These are phyloP conservation scores for Tolypocladium cylindrosporum DNA, from an alignment of 2,329 filamentous ascomycete species.

Conservation along the genomic window DNA sequence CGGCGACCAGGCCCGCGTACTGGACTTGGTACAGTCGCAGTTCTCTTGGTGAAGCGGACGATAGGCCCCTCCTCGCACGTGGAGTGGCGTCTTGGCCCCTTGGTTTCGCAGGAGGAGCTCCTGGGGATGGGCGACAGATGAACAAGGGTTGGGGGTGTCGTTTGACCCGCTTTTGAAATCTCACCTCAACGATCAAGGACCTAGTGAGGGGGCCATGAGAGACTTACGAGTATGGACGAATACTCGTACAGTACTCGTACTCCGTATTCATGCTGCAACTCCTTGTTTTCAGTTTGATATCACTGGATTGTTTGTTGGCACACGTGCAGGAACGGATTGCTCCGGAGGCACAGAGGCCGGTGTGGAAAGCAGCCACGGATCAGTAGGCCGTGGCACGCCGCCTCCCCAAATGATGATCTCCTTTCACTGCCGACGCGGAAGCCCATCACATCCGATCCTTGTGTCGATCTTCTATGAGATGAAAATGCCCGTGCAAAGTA, in stretches of 20 bases:
- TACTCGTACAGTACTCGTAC: not conserved
- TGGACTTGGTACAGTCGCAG: not conserved
- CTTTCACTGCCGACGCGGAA: conserved; percentile 1
- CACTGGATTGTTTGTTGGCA: not conserved
- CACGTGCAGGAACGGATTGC: not conserved
- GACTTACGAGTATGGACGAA: not conserved
- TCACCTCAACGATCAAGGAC: not conserved
- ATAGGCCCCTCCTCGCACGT: not conserved
- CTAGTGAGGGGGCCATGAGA: not conserved
- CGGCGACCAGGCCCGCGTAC: not conserved
- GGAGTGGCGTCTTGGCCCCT: conserved; percentile 6
- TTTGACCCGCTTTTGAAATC: not conserved
- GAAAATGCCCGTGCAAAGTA: not conserved
- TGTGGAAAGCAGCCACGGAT: not conserved
- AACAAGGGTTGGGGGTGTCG: not conserved
- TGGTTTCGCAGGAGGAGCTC: not conserved
- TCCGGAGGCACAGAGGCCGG: not conserved
- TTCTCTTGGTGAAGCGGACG: not conserved
- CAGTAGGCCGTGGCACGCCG: conserved; percentile 1
- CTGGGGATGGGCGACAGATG: not conserved
- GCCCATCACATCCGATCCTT: not conserved
- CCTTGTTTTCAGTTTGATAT: not conserved
- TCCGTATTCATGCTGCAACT: not conserved
- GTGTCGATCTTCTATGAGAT: not conserved
- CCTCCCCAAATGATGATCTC: not conserved